phyloP scores from a whole-genome alignment of 2,329 filamentous ascomycete species.

The Ophiostoma fasciatum region DNA sequence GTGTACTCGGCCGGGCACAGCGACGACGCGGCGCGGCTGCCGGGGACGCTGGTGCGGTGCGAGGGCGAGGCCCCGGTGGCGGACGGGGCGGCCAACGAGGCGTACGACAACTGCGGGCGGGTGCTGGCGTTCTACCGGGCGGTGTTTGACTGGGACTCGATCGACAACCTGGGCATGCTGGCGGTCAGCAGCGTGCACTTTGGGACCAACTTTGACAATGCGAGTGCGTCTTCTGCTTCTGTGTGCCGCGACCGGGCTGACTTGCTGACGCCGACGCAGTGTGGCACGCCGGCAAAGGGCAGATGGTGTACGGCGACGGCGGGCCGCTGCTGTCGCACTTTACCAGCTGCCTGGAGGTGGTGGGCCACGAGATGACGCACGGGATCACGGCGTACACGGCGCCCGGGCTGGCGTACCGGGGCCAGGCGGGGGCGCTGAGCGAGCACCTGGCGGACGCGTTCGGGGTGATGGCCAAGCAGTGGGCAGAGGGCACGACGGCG shows the following conservation, averaged over 20 bases:
- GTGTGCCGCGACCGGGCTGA: no score
- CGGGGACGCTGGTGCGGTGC: conserved; percentile 26
- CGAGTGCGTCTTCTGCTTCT: conserved; percentile 27
- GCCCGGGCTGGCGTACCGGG: conserved; percentile 33
- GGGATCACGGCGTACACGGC: conserved; percentile 36
- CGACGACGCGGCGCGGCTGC: conserved; percentile 22
- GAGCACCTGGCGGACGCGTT: conserved; percentile 43
- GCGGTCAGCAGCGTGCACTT: conserved; percentile 40
- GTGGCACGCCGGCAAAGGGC: conserved; percentile 32
- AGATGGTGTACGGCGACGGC: conserved; percentile 44
- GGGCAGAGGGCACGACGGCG: conserved; percentile 28
- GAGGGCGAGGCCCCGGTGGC: conserved; percentile 26
- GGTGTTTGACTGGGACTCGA: conserved; percentile 33
- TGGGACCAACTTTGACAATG: conserved; percentile 33
- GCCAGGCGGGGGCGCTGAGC: conserved; percentile 39
- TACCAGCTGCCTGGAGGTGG: conserved; percentile 37
- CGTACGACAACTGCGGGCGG: conserved; percentile 33
- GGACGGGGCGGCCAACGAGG: conserved; percentile 31
- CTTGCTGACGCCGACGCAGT: conserved; percentile 20
- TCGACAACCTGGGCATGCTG: conserved; percentile 34
- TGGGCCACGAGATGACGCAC: conserved; percentile 42
- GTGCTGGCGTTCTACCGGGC: conserved; percentile 35
- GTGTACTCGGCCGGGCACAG: conserved; percentile 26
- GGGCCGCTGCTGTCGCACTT: conserved; percentile 36
- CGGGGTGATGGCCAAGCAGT: conserved; percentile 42